Base-by-base conservation (phyloP, 108 stramenopile species). In the Skeletonema potamos region DNA sequence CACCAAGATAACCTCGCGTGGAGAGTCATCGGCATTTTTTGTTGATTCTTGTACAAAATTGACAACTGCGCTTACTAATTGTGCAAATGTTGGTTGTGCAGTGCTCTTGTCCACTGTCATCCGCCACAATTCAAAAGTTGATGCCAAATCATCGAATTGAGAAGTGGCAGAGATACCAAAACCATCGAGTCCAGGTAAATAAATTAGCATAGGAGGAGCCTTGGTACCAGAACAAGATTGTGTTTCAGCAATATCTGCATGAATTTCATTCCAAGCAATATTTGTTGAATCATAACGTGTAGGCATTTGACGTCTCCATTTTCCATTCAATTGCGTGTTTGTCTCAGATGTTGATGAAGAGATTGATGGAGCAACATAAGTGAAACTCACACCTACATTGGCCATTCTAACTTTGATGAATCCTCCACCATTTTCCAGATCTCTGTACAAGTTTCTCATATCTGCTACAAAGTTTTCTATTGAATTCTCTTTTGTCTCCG, bases 121-220 rank as follows among this genome's bases (percentile, higher is more conserved):
- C 54, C 95, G 68, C 88, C 91, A 93, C 1, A 92, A 68, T 68
- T 94, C 92, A 76, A 93, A 96, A 1, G 81, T 66, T 15, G 64
- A 64, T 12, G 90, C 68, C 64, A 96, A 64, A 73, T 92, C 92
- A 78, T 88, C 82, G 46, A 87, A 96, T 68, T 96, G 95, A 27
- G 54, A 51, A 13, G 82, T 77, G 1, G 90, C 95, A 4, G 92
- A 92, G n/a, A 96, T 89, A 1, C 95, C 95, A 24, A 80, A 82
- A 9, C 95, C 91, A 74, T 96, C 95, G 58, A 96, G 82, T 13
- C 95, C 95, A 8, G 95, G 95, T 13, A 96, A 66, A 61, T 92
- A 96, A 0, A 96, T n/a, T 28, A 79, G 26, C 66, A 82, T 56
- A 29, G 82, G 82, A 43, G 58, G 69, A 11, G 67, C 58, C 17